Base-by-base conservation (phyloP, 2,329 filamentous ascomycete species). In the Aspergillus floridensis region DNA sequence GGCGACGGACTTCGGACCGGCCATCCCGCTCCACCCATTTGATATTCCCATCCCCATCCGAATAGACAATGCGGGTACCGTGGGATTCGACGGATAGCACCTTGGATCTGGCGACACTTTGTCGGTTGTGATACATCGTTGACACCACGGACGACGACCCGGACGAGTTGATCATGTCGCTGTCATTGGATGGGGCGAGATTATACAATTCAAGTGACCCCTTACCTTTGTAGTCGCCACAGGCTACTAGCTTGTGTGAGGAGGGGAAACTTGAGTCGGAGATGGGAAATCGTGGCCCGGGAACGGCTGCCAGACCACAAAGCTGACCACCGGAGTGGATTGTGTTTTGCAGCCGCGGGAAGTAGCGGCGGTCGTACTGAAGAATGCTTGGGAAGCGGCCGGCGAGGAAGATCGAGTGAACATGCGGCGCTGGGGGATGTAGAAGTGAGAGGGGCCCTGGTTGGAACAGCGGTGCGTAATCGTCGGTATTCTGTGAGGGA, bases 21-120 rank as follows among this genome's bases (percentile, higher is more conserved):
- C 90, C 92, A 69, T 97, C 92, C 38, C 93, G 83, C 75, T 98
- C 93, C 49, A 96, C 86, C 93, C 93, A 98, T 72, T 92, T 93
- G 63, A 98, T 75, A 53, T 88, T 86, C 0, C 93, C 93, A 24
- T 91, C 86, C 0, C 90, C 90, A 69, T 98, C 93, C 2, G 91
- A 91, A 65, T 90, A 90, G 19, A 92, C 91, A 32, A 97, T 83
- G 4, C 90, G 84, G 7, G 88, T 89, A 4, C 93, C 93, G 65
- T 98, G 93, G 16, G 88, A 87, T 4, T 87, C 86, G 0, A 95
- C 89, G 0, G 90, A 91, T 12, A 98, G 81, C 1, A 98, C 80
- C 69, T 95, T 95, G 8, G 91, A 90, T 47, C 84, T 82, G 1
- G 90, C 90, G 0, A 90, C 90, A 4, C 90, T 93, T 71, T 96